Percentiles rank a stretch among this genome's conserved stretches.
phyloP scores from a whole-genome alignment of 129 eudicot genomes.

The Artemisia tridentata region DNA sequence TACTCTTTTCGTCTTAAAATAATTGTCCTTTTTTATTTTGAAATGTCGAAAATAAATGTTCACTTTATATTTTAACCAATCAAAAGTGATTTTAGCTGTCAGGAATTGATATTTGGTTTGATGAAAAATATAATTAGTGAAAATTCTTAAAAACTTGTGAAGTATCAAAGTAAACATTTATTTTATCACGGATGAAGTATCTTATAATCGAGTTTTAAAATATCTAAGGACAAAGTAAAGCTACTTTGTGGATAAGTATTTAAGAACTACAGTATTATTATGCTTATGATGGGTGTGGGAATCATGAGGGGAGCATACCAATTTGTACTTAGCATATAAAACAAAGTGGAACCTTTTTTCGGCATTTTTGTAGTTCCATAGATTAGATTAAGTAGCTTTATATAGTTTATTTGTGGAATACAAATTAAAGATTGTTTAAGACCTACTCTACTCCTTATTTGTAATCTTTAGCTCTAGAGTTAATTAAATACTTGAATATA shows the following conservation, averaged over 20 bases:
- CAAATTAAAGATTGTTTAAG: too few species aligned
- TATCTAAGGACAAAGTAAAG: slow-evolving; percentile 19
- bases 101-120: too few species aligned
- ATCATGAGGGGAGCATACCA: slow-evolving; percentile 33
- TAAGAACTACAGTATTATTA: slow-evolving; percentile 11
- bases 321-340: slow-evolving; percentile 35
- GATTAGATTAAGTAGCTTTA: slow-evolving; percentile 8
- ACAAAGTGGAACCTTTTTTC: slow-evolving; percentile 33
- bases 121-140: too few species aligned
- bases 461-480: not conserved
- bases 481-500: too few species aligned
- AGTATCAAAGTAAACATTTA: too few species aligned
- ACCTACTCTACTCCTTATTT: not conserved
- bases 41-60: too few species aligned
- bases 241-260: slow-evolving; percentile 29
- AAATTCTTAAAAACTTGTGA: too few species aligned
- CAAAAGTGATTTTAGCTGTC: too few species aligned
- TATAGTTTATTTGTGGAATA: slow-evolving; percentile 6
- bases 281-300: slow-evolving; percentile 37
- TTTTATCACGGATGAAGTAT: too few species aligned
- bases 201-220: too few species aligned
- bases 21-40: not conserved
- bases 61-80: too few species aligned
- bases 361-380: slow-evolving; percentile 34
- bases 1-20: too few species aligned